Evolutionary conservation across 2,329 filamentous ascomycete genomes (phyloP).

Genomic region (Nakataea oryzae): DNA sequence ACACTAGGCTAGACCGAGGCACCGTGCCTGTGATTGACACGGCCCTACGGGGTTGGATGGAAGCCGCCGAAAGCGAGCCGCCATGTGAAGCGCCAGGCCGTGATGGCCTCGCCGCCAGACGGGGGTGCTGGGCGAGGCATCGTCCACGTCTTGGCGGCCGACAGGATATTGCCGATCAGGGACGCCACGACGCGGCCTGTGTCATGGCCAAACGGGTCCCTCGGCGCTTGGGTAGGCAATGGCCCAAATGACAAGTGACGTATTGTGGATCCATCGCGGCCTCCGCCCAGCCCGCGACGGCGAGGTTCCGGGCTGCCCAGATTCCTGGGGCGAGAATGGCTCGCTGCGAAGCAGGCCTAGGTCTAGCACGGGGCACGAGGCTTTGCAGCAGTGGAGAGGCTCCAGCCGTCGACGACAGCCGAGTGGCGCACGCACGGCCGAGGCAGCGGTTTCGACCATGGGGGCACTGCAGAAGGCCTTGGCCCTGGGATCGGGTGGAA

Average conservation of each 20-base stretch:
- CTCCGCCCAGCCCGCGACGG: too few relatives aligned
- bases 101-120: too few relatives aligned
- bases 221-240: too few relatives aligned
- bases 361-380: neutral
- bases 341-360: too few relatives aligned
- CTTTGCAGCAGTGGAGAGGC: too few relatives aligned
- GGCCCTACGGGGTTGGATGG: too few relatives aligned
- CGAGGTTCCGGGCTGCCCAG: neutral
- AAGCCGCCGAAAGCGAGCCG: neutral
- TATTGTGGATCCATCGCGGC: too few relatives aligned
- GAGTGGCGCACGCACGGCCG: neutral
- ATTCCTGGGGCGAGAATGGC: neutral
- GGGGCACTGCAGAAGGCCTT: neutral
- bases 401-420: neutral
- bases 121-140: too few relatives aligned
- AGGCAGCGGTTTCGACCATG: neutral
- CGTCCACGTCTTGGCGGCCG: neutral
- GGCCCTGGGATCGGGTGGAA: neutral
- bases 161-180: neutral
- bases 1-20: neutral
- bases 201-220: too few relatives aligned
- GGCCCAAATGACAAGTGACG: too few relatives aligned
- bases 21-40: neutral
- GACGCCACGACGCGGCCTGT: too few relatives aligned
- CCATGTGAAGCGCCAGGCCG: neutral